Base-by-base conservation (phyloP, 2,329 filamentous ascomycete species). In the Xenoacremonium recifei region DNA sequence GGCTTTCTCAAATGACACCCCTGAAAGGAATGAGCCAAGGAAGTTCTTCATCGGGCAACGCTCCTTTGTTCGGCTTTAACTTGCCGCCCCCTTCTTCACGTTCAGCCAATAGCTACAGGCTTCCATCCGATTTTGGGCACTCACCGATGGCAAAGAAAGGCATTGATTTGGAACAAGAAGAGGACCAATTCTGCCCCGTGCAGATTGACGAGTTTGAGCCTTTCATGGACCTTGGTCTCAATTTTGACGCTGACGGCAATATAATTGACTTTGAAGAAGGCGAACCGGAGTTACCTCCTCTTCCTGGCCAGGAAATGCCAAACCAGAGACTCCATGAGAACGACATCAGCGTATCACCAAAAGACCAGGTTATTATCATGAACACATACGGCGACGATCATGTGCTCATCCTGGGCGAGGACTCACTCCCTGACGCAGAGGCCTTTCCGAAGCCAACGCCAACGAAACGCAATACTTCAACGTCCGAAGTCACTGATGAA, bases 241-340 rank as follows among this genome's bases (percentile, higher is more conserved):
- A 71, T n/a, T 71, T 80, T 39, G 76, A 78, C 45, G 69, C 62
- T 18, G 59, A 77, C 9, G 76, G 76, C 27, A 77, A 77, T 44
- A 55, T 79, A 25, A 51, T 75, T 30, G 64, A 65, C 18, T 49
- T 68, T 4, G 45, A 61, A 11, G 69, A 73, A 13, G 55, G 42
- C 5, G 57, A 67, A 15, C 62, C 62, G 16, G 69, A 73, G 25
- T 58, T 79, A 21, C 75, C 75, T 23, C 58, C 58, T 15, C 58
- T 74, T 19, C 65, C 61, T 23, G 49, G 40, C 6, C 35, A 44
- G 7, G 46, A 39, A 6, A 44, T 38, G 27, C 55, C 38, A 43
- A 47, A 38, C 15, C 35, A 34, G 15, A 43, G 42, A 5, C 30
- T 51, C 4, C 33, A 44, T 5, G 25, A 42, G 2, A 48, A 45